These are phyloP conservation scores for Botrytis squamosa DNA, from an alignment of 2,329 filamentous ascomycete species.

Conservation along the genomic window DNA sequence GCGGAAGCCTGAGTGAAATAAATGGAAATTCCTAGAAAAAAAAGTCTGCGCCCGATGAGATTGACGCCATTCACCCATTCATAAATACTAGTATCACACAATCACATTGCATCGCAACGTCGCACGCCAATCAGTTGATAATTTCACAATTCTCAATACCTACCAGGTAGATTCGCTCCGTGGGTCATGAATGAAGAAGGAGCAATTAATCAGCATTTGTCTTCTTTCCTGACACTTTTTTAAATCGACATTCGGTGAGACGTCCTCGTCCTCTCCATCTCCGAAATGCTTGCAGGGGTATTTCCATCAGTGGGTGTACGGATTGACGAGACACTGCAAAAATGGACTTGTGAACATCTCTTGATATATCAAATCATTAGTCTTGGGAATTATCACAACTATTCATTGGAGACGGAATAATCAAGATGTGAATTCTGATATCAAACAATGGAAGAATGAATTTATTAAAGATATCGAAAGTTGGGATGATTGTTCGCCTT, in stretches of 20 bases:
- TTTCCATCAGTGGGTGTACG: neutral
- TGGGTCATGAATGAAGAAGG: neutral
- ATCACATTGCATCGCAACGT: neutral
- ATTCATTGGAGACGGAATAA: too few species aligned
- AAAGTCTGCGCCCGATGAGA: neutral
- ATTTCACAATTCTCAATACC: neutral
- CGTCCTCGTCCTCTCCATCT: neutral
- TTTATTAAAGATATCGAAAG: too few species aligned
- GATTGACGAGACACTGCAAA: too few species aligned
- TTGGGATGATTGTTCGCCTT: neutral
- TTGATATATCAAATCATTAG: too few species aligned
- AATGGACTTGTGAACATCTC: too few species aligned
- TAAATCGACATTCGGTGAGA: neutral
- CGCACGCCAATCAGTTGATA: neutral
- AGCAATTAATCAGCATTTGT: neutral
- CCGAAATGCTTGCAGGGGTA: neutral
- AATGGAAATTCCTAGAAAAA: neutral
- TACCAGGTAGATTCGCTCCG: neutral
- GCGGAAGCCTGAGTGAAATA: neutral
- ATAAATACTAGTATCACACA: neutral
- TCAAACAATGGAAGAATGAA: too few species aligned
- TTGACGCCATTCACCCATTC: conserved; percentile 15
- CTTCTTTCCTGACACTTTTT: neutral
- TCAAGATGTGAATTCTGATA: too few species aligned
- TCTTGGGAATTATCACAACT: too few species aligned